phyloP scores from a whole-genome alignment of 345 rosid species.

The Dipteronia sinensis region DNA sequence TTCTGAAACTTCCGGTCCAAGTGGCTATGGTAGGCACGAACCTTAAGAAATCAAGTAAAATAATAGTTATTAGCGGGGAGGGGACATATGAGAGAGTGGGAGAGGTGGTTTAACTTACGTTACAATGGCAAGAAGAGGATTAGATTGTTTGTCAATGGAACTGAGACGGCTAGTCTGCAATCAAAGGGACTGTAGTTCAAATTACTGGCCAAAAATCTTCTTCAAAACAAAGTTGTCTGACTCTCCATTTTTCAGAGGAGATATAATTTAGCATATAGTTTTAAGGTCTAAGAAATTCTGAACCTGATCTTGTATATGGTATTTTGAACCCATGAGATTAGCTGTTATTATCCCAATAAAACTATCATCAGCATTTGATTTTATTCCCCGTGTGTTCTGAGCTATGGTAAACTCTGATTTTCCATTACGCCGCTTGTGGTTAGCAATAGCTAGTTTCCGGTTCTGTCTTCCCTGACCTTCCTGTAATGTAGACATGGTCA shows the following conservation, averaged over 20 bases:
- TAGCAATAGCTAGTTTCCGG: slow-evolving; percentile 83
- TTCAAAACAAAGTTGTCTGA: not conserved
- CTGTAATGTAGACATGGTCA: slow-evolving; percentile 42
- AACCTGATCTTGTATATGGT: slow-evolving; percentile 86
- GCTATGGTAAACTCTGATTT: slow-evolving; percentile 68
- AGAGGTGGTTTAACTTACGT: slow-evolving; percentile 46
- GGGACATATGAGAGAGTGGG: slow-evolving; percentile 1
- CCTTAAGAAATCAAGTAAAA: slow-evolving; percentile 37
- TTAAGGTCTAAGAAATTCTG: not conserved
- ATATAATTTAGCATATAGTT: not conserved
- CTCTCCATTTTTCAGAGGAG: not conserved
- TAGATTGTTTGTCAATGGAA: slow-evolving; percentile 45
- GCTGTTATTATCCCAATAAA: slow-evolving; percentile 73
- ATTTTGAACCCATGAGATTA: slow-evolving; percentile 85
- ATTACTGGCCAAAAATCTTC: slow-evolving; percentile 9
- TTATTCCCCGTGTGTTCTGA: slow-evolving; percentile 65
- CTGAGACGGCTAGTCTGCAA: slow-evolving; percentile 51
- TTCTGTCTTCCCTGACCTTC: slow-evolving; percentile 92
- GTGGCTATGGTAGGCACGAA: slow-evolving; percentile 81
- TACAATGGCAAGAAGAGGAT: slow-evolving; percentile 67
- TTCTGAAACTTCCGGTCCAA: slow-evolving; percentile 82
- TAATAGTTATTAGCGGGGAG: not conserved
- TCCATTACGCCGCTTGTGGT: slow-evolving; percentile 65
- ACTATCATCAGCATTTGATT: slow-evolving; percentile 69
- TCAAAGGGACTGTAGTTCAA: slow-evolving; percentile 9